A percentile compares a stretch with the other conserved stretches of the same genome.
Evolutionary conservation across 352 stramenopile genomes (phyloP).

Genomic region (Pythium pyrilobum): DNA sequence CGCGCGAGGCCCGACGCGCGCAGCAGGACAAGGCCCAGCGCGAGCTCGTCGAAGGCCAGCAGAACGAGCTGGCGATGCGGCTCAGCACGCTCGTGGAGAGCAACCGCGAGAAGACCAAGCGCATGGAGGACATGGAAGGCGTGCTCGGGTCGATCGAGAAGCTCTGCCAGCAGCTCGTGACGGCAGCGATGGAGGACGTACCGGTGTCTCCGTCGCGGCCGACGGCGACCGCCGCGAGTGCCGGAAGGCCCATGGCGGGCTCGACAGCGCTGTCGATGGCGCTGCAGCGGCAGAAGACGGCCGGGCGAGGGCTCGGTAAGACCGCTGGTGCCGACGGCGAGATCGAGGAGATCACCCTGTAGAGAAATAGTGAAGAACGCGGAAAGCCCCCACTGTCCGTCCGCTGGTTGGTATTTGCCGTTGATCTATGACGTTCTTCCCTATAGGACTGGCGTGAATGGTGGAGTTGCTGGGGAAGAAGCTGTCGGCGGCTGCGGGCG

Average conservation of each 20-base stretch:
- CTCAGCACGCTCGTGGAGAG: constrained; percentile 44
- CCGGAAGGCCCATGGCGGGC: constrained; percentile 2
- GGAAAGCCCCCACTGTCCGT: too few relatives aligned
- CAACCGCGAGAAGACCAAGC: constrained; percentile 47
- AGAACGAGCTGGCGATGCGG: constrained; percentile 35
- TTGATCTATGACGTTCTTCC: background rate
- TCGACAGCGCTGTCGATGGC: constrained; percentile 31
- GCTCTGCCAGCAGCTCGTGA: constrained; percentile 60
- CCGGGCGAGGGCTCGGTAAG: constrained; percentile 1
- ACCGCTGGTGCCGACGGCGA: constrained; percentile 23
- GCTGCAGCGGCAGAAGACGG: constrained; percentile 26
- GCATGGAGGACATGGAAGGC: constrained; percentile 57
- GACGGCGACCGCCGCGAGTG: constrained; percentile 8
- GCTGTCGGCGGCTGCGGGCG: background rate
- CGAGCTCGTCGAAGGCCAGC: constrained; percentile 27
- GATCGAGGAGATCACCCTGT: constrained; percentile 48
- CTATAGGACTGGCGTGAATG: constrained; percentile 17
- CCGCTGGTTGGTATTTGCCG: background rate
- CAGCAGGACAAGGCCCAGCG: constrained; percentile 18
- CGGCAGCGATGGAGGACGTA: constrained; percentile 30
- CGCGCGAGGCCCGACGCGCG: constrained; percentile 14
- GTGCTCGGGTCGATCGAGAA: constrained; percentile 55
- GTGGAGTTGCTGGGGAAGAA: background rate
- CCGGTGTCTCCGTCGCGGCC: constrained; percentile 13
- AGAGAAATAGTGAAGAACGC: background rate